These are phyloP conservation scores for Chenopodium quinoa DNA, from an alignment of 148 eudicot species.

Conservation along the genomic window DNA sequence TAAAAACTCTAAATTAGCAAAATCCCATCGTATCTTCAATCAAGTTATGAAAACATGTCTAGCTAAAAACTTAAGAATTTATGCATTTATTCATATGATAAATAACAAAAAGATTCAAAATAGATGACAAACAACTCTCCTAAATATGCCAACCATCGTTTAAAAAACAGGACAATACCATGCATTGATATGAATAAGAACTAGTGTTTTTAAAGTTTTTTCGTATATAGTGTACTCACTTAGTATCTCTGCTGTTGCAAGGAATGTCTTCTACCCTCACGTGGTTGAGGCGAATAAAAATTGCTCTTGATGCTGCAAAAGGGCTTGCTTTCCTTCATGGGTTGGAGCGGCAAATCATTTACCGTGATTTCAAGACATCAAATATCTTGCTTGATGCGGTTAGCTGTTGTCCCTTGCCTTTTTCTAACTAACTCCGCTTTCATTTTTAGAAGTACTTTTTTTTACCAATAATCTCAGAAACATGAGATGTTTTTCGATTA, in stretches of 20 bases:
- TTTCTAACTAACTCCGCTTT: not conserved
- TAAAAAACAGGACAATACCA: too few species aligned
- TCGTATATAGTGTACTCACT: not conserved
- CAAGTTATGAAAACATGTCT: too few species aligned
- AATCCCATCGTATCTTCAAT: too few species aligned
- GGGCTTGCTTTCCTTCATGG: constrained; percentile 86
- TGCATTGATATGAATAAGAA: too few species aligned
- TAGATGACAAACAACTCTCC: too few species aligned
- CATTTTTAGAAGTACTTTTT: not conserved
- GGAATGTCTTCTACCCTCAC: constrained; percentile 71
- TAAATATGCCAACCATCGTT: too few species aligned
- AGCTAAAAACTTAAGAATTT: too few species aligned
- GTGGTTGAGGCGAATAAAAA: constrained; percentile 75
- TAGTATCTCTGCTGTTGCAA: constrained; percentile 24
- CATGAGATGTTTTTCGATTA: not conserved
- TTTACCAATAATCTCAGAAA: not conserved
- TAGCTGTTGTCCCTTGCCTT: constrained; percentile 21
- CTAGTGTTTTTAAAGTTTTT: too few species aligned
- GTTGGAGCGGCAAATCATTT: constrained; percentile 65
- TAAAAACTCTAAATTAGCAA: not conserved
- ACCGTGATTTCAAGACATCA: constrained; percentile 85
- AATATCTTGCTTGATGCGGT: constrained; percentile 81
- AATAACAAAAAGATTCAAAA: too few species aligned
- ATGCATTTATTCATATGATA: too few species aligned
- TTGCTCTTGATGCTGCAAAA: constrained; percentile 81